Evolutionary conservation across 163 green algal species (phyloP).

Genomic region (Volvox carteri): DNA sequence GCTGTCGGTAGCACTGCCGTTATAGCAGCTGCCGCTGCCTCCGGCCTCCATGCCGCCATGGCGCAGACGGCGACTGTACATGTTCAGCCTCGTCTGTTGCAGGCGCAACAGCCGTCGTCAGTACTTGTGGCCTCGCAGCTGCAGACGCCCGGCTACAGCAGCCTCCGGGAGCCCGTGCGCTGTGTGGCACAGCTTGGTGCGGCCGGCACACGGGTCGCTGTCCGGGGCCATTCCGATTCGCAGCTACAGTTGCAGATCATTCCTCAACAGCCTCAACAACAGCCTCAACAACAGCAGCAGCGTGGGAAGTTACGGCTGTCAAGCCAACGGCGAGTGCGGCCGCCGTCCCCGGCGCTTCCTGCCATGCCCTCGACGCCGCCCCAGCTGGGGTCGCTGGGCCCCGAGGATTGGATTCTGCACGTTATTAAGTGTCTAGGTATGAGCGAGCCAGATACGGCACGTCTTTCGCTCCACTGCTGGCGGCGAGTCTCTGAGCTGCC

Average conservation of each 20-base stretch:
- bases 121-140: background rate
- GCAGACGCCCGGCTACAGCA: background rate
- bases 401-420: slow-evolving; percentile 40
- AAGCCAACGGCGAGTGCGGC: background rate
- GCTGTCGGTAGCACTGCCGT: background rate
- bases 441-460: slow-evolving; percentile 5
- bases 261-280: background rate
- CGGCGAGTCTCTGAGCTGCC: slow-evolving; percentile 20
- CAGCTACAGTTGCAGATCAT: background rate
- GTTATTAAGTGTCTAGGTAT: background rate
- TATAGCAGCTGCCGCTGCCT: background rate
- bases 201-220: too few relatives aligned
- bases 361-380: slow-evolving; percentile 2
- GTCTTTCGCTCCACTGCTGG: slow-evolving; percentile 47
- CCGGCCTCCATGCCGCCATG: background rate
- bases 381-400: background rate
- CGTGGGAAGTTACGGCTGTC: background rate
- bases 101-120: background rate
- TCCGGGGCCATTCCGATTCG: background rate
- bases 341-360: background rate
- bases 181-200: background rate
- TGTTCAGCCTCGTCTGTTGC: background rate
- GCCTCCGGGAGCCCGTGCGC: background rate
- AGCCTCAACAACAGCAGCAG: background rate
- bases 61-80: background rate